phyloP scores from a whole-genome alignment of 2,329 filamentous ascomycete species.

The Mycosphaerella sp. region DNA sequence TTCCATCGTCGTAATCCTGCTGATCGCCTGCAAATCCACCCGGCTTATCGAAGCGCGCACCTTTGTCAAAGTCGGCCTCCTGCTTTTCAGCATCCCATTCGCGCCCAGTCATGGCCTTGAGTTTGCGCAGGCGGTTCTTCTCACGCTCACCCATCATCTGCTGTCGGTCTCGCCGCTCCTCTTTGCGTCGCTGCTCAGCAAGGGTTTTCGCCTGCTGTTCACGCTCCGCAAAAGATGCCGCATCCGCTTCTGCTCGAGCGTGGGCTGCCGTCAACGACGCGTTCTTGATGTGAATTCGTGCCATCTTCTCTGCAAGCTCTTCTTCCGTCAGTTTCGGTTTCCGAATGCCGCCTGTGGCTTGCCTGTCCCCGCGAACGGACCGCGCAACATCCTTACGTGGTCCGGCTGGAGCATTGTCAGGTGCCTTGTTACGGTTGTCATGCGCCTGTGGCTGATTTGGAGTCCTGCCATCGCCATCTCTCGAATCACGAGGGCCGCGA shows the following conservation, averaged over 20 bases:
- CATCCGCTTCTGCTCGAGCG: constrained; percentile 61
- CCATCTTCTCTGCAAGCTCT: constrained; percentile 56
- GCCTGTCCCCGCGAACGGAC: constrained; percentile 34
- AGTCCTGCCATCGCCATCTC: background rate
- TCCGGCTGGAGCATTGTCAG: constrained; percentile 24
- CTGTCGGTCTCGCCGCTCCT: constrained; percentile 48
- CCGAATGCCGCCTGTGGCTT: constrained; percentile 33
- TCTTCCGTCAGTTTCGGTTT: constrained; percentile 59
- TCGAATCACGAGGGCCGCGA: constrained; percentile 17
- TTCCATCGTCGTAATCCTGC: constrained; percentile 31
- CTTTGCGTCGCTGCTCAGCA: constrained; percentile 40
- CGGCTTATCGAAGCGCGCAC: constrained; percentile 26
- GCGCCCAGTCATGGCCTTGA: constrained; percentile 52
- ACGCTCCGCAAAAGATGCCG: constrained; percentile 57
- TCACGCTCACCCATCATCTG: constrained; percentile 59
- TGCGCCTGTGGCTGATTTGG: background rate
- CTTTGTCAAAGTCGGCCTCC: constrained; percentile 46
- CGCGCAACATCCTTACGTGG: constrained; percentile 21
- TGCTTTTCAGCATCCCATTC: constrained; percentile 60
- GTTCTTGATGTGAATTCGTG: constrained; percentile 56
- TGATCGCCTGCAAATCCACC: constrained; percentile 29
- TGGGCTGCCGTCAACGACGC: constrained; percentile 55
- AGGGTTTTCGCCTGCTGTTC: constrained; percentile 54
- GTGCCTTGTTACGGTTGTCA: constrained; percentile 12
- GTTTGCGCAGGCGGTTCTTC: constrained; percentile 53